Percentiles rank a stretch among this genome's conserved stretches.
These are phyloP conservation scores for Trypanosomatidae sp. DNA, from an alignment of 208 protist species.

Conservation along the genomic window DNA sequence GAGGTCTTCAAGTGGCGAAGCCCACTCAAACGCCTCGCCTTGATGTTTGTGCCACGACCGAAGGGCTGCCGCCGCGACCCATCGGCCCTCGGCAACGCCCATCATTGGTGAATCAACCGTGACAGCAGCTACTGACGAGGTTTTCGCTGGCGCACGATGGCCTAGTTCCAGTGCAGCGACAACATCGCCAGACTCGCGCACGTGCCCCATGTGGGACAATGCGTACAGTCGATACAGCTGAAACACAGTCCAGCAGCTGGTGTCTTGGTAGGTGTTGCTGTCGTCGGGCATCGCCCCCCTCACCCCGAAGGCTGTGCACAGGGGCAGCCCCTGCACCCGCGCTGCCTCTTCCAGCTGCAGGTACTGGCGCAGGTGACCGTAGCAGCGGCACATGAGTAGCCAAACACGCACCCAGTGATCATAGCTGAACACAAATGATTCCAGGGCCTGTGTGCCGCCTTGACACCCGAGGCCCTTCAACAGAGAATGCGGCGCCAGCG, in stretches of 20 bases:
- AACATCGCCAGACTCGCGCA: constrained; percentile 15
- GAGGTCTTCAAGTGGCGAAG: not conserved
- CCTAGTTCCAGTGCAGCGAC: constrained; percentile 6
- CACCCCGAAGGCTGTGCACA: constrained; percentile 25
- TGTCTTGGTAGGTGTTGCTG: not conserved
- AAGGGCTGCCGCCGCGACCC: constrained; percentile 11
- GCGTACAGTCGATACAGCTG: constrained; percentile 29
- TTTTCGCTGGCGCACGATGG: not conserved
- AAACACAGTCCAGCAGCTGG: constrained; percentile 10
- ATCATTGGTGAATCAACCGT: constrained; percentile 1
- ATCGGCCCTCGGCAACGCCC: constrained; percentile 17
- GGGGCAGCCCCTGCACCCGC: constrained; percentile 11
- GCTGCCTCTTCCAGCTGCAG: constrained; percentile 22
- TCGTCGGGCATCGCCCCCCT: not conserved
- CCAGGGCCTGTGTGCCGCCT: not conserved
- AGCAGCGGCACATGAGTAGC: constrained; percentile 32
- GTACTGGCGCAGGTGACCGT: constrained; percentile 20
- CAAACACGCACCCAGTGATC: constrained; percentile 25
- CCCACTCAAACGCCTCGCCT: not conserved
- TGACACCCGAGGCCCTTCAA: constrained; percentile 7
- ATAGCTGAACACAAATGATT: constrained; percentile 11
- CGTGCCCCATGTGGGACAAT: constrained; percentile 21
- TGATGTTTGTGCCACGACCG: constrained; percentile 23
- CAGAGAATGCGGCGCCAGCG: not conserved
- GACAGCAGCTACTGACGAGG: not conserved